These are phyloP conservation scores for Novymonas esmeraldas DNA, from an alignment of 208 protist genomes.

Conservation along the genomic window DNA sequence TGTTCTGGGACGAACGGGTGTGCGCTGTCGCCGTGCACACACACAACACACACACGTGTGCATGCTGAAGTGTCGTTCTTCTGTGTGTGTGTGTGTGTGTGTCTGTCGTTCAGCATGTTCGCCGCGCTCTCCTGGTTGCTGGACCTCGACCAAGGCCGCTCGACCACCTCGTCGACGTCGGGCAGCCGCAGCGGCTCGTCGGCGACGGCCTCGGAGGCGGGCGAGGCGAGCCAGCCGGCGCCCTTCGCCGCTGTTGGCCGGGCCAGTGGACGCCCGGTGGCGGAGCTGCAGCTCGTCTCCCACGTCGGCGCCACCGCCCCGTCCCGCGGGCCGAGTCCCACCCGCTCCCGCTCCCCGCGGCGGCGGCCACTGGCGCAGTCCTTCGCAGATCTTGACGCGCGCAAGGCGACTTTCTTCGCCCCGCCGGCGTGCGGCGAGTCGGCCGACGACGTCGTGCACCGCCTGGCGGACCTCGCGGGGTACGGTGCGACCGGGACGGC, in stretches of 20 bases:
- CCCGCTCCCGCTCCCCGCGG: background rate
- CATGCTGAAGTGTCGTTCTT: no score
- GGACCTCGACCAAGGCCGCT: constrained; percentile 10
- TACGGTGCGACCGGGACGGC: background rate
- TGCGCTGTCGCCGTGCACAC: no score
- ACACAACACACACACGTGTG: no score
- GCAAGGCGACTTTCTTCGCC: constrained; percentile 8
- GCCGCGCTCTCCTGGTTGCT: constrained; percentile 27
- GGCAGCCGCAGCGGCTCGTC: constrained; percentile 3
- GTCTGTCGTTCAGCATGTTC: no score
- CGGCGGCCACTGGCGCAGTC: background rate
- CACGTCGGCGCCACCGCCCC: background rate
- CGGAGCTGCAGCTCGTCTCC: constrained; percentile 15
- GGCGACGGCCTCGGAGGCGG: background rate
- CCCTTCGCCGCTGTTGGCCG: constrained; percentile 5
- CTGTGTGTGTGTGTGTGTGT: no score
- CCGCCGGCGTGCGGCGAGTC: background rate
- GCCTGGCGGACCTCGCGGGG: background rate
- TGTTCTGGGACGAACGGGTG: no score
- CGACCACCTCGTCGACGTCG: constrained; percentile 6
- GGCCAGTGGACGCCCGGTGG: constrained; percentile 6
- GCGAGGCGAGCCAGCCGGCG: background rate
- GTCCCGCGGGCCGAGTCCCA: background rate
- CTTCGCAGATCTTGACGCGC: constrained; percentile 26
- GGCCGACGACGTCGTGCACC: background rate